Evolutionary conservation across 169 alveolate species (phyloP).

Genomic region (Cryptosporidium felis): DNA sequence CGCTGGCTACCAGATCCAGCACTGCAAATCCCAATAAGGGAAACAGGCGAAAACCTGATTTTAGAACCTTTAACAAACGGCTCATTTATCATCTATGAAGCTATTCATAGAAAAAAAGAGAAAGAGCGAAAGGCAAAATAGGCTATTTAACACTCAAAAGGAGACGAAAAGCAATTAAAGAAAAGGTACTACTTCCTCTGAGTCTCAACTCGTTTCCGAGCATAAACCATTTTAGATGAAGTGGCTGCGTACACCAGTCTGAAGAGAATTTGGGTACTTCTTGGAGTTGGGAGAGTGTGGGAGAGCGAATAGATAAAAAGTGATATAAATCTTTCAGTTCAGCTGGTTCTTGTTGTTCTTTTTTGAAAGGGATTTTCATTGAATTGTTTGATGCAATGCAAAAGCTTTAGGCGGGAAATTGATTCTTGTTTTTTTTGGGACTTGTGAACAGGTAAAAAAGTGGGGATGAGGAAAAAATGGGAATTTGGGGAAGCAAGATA

Average conservation of each 20-base stretch:
- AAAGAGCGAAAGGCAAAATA: neutral
- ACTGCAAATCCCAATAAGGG: neutral
- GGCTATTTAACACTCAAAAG: neutral
- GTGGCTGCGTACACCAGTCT: neutral
- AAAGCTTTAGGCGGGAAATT: neutral
- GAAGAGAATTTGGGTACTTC: no score
- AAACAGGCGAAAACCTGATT: neutral
- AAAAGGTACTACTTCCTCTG: neutral
- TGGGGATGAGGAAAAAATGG: slow-evolving; percentile 17
- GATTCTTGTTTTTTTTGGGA: neutral
- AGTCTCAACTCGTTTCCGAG: slow-evolving; percentile 13
- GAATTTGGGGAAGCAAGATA: slow-evolving; percentile 47
- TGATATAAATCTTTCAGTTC: no score
- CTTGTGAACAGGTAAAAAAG: neutral
- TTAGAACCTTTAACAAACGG: neutral
- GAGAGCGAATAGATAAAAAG: no score
- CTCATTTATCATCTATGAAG: slow-evolving; percentile 25
- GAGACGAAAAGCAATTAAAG: neutral
- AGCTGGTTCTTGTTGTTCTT: no score
- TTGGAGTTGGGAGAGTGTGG: no score
- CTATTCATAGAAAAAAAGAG: neutral
- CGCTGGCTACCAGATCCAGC: neutral
- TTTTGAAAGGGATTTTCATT: no score
- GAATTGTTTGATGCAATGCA: no score
- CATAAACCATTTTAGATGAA: neutral